Percentiles rank a stretch among this genome's conserved stretches.
Conservation (phyloP, 352 stramenopile species). For the Globisporangium apiculatum region DNA sequence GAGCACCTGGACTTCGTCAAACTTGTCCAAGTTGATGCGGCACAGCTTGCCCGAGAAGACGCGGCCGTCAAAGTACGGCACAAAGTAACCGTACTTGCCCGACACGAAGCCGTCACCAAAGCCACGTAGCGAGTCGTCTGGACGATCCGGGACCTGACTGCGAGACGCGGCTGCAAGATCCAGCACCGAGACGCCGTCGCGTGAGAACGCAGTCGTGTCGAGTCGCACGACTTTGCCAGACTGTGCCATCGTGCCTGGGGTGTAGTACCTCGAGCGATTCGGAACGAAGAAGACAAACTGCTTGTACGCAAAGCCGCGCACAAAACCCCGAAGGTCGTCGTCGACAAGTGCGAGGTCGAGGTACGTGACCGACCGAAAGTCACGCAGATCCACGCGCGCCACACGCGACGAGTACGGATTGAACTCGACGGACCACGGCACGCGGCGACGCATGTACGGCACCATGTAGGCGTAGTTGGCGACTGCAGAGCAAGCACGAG, state of each 20-base stretch:
- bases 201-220: constrained; percentile 60
- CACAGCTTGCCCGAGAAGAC: constrained; percentile 68
- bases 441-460: constrained; percentile 47
- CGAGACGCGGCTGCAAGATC: constrained; percentile 44
- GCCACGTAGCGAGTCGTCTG: constrained; percentile 52
- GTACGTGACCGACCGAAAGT: constrained; percentile 43
- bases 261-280: constrained; percentile 30
- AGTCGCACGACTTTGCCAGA: constrained; percentile 68
- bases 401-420: constrained; percentile 63
- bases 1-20: constrained; percentile 69
- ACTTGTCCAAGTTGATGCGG: constrained; percentile 73
- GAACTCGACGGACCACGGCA: constrained; percentile 23
- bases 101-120: constrained; percentile 62
- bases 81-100: constrained; percentile 77
- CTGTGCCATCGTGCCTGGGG: constrained; percentile 17
- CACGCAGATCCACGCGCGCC: constrained; percentile 50
- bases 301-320: constrained; percentile 65
- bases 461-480: constrained; percentile 70
- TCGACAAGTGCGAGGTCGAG: constrained; percentile 47
- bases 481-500: constrained; percentile 21
- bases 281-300: constrained; percentile 67
- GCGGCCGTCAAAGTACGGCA: constrained; percentile 65
- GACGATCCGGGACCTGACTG: constrained; percentile 62
- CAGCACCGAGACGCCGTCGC: constrained; percentile 34
- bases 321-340: constrained; percentile 50